Evolutionary conservation across 306 rosid species (phyloP), one percentile per base, ranked within the genome.

Genomic region (Castanospermum australe): DNA sequence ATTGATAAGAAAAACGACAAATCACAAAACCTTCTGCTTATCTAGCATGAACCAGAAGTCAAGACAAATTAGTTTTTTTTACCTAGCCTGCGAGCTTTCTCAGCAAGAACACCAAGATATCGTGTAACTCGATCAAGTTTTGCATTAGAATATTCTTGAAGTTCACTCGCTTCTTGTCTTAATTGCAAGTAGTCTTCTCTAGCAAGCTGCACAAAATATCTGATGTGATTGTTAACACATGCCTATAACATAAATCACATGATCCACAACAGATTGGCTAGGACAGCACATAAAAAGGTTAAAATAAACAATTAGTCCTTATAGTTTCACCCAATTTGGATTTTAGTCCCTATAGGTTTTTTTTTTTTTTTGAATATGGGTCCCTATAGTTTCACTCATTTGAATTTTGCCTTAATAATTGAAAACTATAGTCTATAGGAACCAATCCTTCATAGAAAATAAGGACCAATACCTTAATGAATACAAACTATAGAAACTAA

Each of bases 51-150:
- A 24, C 73, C 73, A 60, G 54, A 17, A 20, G 48, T 32, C 70
- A 38, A 30, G 50, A 54, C 15, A 67, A 82, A 70, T 39, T 60
- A 73, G 74, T 59, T 65, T 59, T 65, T 59, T 87, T 80, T 61
- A 92, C 99, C 98, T 77, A 95, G 86, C 73, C 88, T 92, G 77
- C 85, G 92, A 71, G 94, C 85, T 80, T 91, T 89, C 67, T 90
- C 94, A 25, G 96, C 97, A 82, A 95, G 97, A 87, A 93, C 98
- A 52, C 99, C 98, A 4, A 95, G 90, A 89, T 95, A 95, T 13
- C 96, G 91, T 35, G 97, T 93, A 75, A 90, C 97, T 82, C 96
- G 86, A n/a, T 93, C 96, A 21, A 95, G 94, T 84, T 95, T 93
- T 25, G 98, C 98, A 86, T 93, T 93, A 8, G 96, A 93, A 74